Evolutionary conservation across 345 rosid genomes (phyloP).

Genomic region (Excoecaria agallocha): DNA sequence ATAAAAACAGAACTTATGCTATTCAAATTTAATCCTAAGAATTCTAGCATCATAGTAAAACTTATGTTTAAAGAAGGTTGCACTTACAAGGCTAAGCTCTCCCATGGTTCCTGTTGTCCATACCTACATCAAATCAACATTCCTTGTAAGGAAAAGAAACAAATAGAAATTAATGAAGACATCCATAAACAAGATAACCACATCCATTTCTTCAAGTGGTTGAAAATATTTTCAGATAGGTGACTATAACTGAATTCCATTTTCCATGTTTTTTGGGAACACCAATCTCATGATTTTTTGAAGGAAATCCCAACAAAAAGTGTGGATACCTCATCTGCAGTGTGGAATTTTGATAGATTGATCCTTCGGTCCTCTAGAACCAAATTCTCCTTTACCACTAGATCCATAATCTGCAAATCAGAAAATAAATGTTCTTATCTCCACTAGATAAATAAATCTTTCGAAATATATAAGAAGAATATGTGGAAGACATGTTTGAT

Average conservation of each 20-base stretch:
- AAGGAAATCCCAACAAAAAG: background rate
- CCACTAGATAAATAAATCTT: background rate
- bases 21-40: background rate
- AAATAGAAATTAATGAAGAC: background rate
- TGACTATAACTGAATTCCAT: background rate
- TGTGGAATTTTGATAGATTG: slow-evolving; percentile 79
- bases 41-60: background rate
- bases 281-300: background rate
- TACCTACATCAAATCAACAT: slow-evolving; percentile 43
- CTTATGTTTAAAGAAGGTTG: background rate
- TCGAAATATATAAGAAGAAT: background rate
- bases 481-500: background rate
- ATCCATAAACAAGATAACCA: background rate
- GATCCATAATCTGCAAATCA: slow-evolving; percentile 68
- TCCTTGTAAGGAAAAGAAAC: background rate
- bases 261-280: background rate
- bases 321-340: slow-evolving; percentile 72
- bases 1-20: background rate
- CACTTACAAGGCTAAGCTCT: slow-evolving; percentile 73
- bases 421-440: background rate
- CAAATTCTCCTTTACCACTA: slow-evolving; percentile 64
- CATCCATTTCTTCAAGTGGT: background rate
- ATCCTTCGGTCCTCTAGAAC: slow-evolving; percentile 64
- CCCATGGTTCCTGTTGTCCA: slow-evolving; percentile 97
- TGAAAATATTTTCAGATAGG: background rate